A percentile compares a stretch with the other conserved stretches of the same genome.
These are phyloP conservation scores for Acacia crassicarpa DNA, from an alignment of 306 rosid species.

Conservation along the genomic window DNA sequence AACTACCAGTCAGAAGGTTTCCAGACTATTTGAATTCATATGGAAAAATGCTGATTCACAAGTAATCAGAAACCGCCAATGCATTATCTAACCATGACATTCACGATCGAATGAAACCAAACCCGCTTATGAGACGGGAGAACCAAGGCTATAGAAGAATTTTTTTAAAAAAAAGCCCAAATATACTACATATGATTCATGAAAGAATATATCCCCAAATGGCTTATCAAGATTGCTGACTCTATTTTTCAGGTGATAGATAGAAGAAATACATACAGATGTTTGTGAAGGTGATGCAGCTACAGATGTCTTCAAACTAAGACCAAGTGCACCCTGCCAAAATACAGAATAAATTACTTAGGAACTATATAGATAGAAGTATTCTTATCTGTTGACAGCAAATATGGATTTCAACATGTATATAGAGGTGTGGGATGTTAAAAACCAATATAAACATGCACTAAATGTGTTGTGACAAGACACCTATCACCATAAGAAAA, in stretches of 20 bases:
- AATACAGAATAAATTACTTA: slow-evolving; percentile 22
- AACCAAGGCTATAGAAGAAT: neutral
- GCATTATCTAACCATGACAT: neutral
- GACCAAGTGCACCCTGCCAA: slow-evolving; percentile 65
- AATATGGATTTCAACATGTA: slow-evolving; percentile 4
- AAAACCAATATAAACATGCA: neutral
- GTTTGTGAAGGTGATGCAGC: slow-evolving; percentile 48
- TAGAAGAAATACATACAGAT: slow-evolving; percentile 48
- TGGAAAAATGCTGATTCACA: neutral
- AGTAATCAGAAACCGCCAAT: neutral
- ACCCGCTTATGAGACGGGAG: neutral
- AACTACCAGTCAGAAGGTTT: neutral
- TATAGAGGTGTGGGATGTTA: neutral
- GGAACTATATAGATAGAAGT: slow-evolving; percentile 10
- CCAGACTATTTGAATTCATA: neutral
- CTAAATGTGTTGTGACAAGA: neutral
- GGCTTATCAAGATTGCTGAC: neutral
- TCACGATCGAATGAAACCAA: neutral
- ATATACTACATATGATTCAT: neutral
- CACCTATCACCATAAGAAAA: neutral
- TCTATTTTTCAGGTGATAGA: neutral
- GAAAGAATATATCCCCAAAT: neutral
- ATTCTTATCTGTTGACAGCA: slow-evolving; percentile 1
- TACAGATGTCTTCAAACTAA: slow-evolving; percentile 59
- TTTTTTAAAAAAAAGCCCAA: neutral